Evolutionary conservation across 2,329 filamentous ascomycete species (phyloP).

Genomic region (Cercospora sojina): DNA sequence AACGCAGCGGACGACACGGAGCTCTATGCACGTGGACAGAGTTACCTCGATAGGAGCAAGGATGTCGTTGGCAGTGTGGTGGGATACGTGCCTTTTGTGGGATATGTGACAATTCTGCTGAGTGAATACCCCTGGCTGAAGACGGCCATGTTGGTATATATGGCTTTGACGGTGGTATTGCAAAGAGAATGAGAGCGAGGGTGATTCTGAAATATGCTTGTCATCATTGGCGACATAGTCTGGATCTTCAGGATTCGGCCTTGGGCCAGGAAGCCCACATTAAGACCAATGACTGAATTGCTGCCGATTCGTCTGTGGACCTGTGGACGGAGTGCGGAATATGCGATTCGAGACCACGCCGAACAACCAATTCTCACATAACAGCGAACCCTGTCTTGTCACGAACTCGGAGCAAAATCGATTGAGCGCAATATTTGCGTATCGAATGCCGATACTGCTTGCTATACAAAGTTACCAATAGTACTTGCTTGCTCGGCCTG

Average conservation of each 20-base stretch:
- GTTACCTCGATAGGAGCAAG: slow-evolving; percentile 72
- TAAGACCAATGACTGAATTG: neutral
- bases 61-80: slow-evolving; percentile 93
- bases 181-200: slow-evolving; percentile 68
- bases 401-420: neutral
- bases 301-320: neutral
- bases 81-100: slow-evolving; percentile 89
- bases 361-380: neutral
- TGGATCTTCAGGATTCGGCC: neutral
- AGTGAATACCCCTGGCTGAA: slow-evolving; percentile 97
- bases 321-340: neutral
- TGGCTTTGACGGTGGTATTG: slow-evolving; percentile 90
- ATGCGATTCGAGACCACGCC: neutral
- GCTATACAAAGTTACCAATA: neutral
- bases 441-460: neutral
- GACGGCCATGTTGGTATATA: slow-evolving; percentile 88
- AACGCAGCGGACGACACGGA: slow-evolving; percentile 92
- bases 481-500: neutral
- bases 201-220: neutral
- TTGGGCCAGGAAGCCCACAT: neutral
- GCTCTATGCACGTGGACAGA: slow-evolving; percentile 80
- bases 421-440: neutral
- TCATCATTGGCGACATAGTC: neutral
- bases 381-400: neutral
- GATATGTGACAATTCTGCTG: slow-evolving; percentile 93